These are phyloP conservation scores for Mycena belliarum DNA, from an alignment of 768 basidiomycete species.

Conservation along the genomic window DNA sequence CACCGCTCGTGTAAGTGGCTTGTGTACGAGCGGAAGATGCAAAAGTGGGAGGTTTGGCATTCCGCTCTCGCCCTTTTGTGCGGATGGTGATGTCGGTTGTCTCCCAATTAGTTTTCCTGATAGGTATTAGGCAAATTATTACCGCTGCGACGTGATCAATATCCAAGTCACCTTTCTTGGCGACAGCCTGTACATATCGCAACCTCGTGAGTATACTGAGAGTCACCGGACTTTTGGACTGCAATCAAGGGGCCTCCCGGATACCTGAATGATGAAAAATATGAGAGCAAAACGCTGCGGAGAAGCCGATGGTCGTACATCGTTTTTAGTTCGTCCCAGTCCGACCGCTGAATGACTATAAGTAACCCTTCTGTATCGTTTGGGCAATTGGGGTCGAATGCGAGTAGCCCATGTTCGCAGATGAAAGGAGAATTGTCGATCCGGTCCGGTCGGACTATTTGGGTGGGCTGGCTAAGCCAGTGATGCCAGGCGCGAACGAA, in stretches of 20 bases:
- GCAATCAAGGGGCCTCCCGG: conserved; percentile 54
- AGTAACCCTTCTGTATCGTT: conserved; percentile 60
- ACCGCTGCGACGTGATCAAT: not conserved
- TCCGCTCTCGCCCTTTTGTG: conserved; percentile 24
- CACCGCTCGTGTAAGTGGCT: conserved; percentile 27
- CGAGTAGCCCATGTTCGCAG: conserved; percentile 65
- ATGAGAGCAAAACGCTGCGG: conserved; percentile 3
- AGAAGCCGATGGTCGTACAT: conserved; percentile 45
- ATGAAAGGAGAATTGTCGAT: conserved; percentile 65
- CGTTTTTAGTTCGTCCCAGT: conserved; percentile 64
- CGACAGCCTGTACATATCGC: conserved; percentile 65
- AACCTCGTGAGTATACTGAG: conserved; percentile 47
- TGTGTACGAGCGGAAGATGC: conserved; percentile 34
- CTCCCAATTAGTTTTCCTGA: conserved; percentile 58
- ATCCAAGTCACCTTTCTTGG: conserved; percentile 46
- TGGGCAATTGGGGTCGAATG: conserved; percentile 64
- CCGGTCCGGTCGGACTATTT: conserved; percentile 54
- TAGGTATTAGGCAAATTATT: not conserved
- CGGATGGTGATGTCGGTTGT: conserved; percentile 65
- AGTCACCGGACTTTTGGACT: conserved; percentile 39
- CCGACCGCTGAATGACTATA: conserved; percentile 55
- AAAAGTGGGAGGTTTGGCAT: conserved; percentile 11
- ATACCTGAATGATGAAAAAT: conserved; percentile 45
- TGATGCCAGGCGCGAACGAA: conserved; percentile 71
- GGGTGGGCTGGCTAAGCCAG: conserved; percentile 64